Conservation (phyloP, 1,284 basidiomycete genomes). For the Trametes sp. region DNA sequence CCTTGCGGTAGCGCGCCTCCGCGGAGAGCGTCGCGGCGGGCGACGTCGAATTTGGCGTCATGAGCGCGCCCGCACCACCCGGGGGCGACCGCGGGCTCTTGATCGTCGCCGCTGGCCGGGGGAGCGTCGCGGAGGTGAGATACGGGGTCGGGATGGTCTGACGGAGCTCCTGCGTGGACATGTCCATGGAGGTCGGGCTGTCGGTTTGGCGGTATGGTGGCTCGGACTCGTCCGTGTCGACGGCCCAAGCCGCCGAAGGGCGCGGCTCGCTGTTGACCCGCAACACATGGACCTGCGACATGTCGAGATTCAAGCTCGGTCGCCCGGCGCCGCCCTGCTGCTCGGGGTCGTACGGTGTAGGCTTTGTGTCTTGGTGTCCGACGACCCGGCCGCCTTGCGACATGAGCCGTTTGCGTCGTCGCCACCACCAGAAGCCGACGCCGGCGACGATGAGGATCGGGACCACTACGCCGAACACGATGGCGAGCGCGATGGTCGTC, state of each 20-base stretch:
- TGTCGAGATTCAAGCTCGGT: constrained; percentile 30
- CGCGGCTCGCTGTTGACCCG: constrained; percentile 19
- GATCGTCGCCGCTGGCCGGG: constrained; percentile 2
- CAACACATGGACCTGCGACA: constrained; percentile 27
- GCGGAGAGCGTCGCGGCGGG: constrained; percentile 25
- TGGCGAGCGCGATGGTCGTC: constrained; percentile 35
- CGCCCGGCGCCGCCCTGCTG: constrained; percentile 15
- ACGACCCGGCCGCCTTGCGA: constrained; percentile 16
- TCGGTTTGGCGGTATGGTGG: constrained; percentile 19
- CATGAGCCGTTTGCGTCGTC: constrained; percentile 20
- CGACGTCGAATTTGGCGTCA: constrained; percentile 28
- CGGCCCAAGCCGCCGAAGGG: constrained; percentile 22
- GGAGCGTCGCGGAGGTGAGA: constrained; percentile 26
- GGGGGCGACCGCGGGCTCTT: constrained; percentile 1
- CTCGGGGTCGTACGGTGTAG: constrained; percentile 22
- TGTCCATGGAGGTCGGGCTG: constrained; percentile 33
- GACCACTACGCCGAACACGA: constrained; percentile 34
- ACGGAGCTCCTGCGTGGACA: constrained; percentile 24
- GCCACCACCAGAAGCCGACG: constrained; percentile 32
- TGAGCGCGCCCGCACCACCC: not conserved
- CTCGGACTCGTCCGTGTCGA: constrained; percentile 17
- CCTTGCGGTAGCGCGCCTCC: constrained; percentile 32
- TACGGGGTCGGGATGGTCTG: constrained; percentile 22
- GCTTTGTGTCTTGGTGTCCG: constrained; percentile 28
- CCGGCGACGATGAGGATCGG: constrained; percentile 26